These are phyloP conservation scores for Magnusiomyces ingens DNA, from an alignment of 1,139 yeast genomes.

Conservation along the genomic window DNA sequence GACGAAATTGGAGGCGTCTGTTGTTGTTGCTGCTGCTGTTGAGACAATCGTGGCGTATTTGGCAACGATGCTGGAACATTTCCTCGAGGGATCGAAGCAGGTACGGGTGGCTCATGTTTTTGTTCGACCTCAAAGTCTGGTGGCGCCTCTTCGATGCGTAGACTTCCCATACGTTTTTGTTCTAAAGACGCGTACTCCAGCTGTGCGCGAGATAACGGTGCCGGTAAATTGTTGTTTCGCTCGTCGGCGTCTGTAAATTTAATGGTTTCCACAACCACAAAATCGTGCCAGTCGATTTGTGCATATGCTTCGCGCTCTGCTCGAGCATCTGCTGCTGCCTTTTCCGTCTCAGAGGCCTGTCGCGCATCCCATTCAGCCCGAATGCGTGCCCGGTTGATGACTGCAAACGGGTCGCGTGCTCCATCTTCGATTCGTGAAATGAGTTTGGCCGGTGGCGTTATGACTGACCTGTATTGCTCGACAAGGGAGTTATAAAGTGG, in stretches of 20 bases:
- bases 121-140: conserved; percentile 30
- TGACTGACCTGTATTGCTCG: conserved; percentile 48
- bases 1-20: neutral
- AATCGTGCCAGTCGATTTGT: conserved; percentile 84
- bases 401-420: conserved; percentile 26
- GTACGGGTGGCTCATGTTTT: conserved; percentile 4
- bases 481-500: conserved; percentile 45
- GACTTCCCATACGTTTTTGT: conserved; percentile 34
- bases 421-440: conserved; percentile 22
- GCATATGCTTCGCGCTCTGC: conserved; percentile 53
- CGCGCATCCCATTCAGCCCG: conserved; percentile 54
- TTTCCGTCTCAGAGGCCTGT: conserved; percentile 32
- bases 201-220: conserved; percentile 55
- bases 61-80: conserved; percentile 13
- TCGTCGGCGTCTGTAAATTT: conserved; percentile 62
- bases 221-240: conserved; percentile 47
- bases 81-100: conserved; percentile 3
- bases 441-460: conserved; percentile 26
- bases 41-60: conserved; percentile 13
- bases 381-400: conserved; percentile 46
- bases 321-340: conserved; percentile 33
- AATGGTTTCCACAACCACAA: conserved; percentile 61
- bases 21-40: neutral
- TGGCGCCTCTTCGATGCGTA: conserved; percentile 36
- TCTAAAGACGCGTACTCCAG: conserved; percentile 58